Evolutionary conservation across 164 flowering plant genomes (phyloP), one percentile per base, ranked within the genome.

Genomic region (Chimonanthus praecox): DNA sequence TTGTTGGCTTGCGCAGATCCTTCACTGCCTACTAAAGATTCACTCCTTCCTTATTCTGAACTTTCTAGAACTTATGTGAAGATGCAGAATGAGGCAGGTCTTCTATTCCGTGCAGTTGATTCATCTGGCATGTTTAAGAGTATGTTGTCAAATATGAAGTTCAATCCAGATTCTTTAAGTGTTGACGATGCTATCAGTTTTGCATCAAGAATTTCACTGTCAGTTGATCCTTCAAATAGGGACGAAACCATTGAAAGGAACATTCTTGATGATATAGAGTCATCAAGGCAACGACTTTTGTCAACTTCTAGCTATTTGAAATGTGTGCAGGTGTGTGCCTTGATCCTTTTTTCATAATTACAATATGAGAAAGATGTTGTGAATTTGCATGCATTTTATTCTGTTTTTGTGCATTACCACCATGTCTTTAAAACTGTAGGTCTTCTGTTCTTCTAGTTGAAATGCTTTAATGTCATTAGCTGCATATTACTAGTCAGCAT

Each of bases 21-120:
- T 72, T 82, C 97, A 63, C 84, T 87, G 67, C 98, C 99, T 33
- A 90, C 95, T 68, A 92, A 92, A 85, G 93, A 84, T 81, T 85
- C 95, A 62, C 72, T 64, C 80, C 85, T 88, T 81, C 99, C 99
- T 50, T 96, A 96, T 81, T 65, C 89, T 61, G 99, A 96, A 82
- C 97, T 96, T 74, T 88, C 97, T 78, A 92, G 98, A 82, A 96
- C 99, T 46, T 96, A 96, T 77, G 67, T 82, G 54, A 96, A 96
- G 85, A 94, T 96, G 99, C 90, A 96, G 8, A 78, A 78, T 72
- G 99, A 96, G 83, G 97, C 98, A 48, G 74, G 75, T 75, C 88
- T 85, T 69, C 82, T 96, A 78, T 73, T 87, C 67, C 78, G 48
- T 73, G 81, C 82, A 73, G 82, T 86, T 71, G 84, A 86, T 74